These are phyloP conservation scores for Penicillium brevicompactum DNA, from an alignment of 2,329 filamentous ascomycete species.

Conservation along the genomic window DNA sequence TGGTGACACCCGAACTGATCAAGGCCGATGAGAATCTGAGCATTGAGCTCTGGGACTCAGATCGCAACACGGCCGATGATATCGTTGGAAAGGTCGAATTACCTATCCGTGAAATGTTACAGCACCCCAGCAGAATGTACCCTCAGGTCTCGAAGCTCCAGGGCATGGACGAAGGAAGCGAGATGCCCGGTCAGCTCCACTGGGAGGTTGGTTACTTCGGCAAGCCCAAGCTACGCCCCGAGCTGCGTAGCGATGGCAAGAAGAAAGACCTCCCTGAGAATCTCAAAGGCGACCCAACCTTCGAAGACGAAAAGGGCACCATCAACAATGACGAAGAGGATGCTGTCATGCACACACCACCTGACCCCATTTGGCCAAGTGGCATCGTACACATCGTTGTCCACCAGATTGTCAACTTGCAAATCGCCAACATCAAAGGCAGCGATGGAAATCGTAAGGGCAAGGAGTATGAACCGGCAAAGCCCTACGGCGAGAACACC, in stretches of 20 bases:
- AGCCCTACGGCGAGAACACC: slow-evolving; percentile 78
- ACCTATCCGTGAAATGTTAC: slow-evolving; percentile 91
- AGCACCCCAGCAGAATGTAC: slow-evolving; percentile 91
- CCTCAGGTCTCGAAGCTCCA: slow-evolving; percentile 80
- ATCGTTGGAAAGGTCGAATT: slow-evolving; percentile 93
- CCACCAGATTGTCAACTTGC: slow-evolving; percentile 93
- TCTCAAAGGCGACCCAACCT: slow-evolving; percentile 71
- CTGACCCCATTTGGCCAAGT: slow-evolving; percentile 94
- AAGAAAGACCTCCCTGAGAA: slow-evolving; percentile 74
- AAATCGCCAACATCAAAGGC: slow-evolving; percentile 88
- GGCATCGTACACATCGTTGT: slow-evolving; percentile 84
- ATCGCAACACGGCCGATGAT: slow-evolving; percentile 88
- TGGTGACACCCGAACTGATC: slow-evolving; percentile 87
- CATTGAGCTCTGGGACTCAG: slow-evolving; percentile 95
- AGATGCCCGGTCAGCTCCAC: slow-evolving; percentile 90
- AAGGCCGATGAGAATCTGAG: slow-evolving; percentile 92
- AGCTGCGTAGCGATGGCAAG: slow-evolving; percentile 83
- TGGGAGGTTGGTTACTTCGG: slow-evolving; percentile 97
- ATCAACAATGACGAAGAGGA: slow-evolving; percentile 75
- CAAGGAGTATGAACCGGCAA: slow-evolving; percentile 85
- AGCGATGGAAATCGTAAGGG: slow-evolving; percentile 79
- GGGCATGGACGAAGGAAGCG: slow-evolving; percentile 79
- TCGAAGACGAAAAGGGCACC: slow-evolving; percentile 86
- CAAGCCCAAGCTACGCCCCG: slow-evolving; percentile 83
- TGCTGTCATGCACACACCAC: slow-evolving; percentile 84